These are phyloP conservation scores for Xerophyta viscosa DNA, from an alignment of 106 monocot genomes.

Conservation along the genomic window DNA sequence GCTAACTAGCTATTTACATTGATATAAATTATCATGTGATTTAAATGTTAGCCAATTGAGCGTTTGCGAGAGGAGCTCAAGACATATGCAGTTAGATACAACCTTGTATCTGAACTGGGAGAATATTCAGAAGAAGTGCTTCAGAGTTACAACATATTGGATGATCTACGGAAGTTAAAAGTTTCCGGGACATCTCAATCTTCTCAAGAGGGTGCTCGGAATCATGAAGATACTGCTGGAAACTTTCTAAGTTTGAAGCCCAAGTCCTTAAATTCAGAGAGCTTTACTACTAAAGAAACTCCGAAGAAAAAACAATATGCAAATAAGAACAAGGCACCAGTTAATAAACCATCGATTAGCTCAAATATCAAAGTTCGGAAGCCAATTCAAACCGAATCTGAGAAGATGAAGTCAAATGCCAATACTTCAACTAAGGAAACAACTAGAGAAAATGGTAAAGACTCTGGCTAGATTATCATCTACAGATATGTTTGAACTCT, in stretches of 20 bases:
- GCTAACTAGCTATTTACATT: background rate
- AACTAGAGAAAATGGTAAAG: constrained; percentile 21
- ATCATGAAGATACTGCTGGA: constrained; percentile 7
- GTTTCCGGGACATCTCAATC: constrained; percentile 13
- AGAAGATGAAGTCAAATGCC: constrained; percentile 6
- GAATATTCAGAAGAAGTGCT: constrained; percentile 56
- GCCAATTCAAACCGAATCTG: constrained; percentile 13
- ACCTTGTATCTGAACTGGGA: constrained; percentile 39
- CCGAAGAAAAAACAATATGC: constrained; percentile 9
- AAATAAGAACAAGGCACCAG: constrained; percentile 18
- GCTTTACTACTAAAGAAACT: background rate
- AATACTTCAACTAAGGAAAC: constrained; percentile 11
- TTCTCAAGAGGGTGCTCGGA: constrained; percentile 16
- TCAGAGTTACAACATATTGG: constrained; percentile 43
- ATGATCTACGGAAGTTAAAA: constrained; percentile 43
- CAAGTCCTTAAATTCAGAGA: constrained; percentile 28
- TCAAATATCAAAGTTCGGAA: constrained; percentile 16
- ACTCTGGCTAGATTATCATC: background rate
- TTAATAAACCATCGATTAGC: constrained; percentile 6
- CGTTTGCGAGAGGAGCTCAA: constrained; percentile 70
- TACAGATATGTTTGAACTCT: background rate
- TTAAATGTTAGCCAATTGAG: constrained; percentile 44
- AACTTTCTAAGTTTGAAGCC: constrained; percentile 39
- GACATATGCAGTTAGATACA: constrained; percentile 42
- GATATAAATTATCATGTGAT: background rate